Evolutionary conservation across 805 yeast species (phyloP).

Genomic region (Saccharomycopsis schoenii): DNA sequence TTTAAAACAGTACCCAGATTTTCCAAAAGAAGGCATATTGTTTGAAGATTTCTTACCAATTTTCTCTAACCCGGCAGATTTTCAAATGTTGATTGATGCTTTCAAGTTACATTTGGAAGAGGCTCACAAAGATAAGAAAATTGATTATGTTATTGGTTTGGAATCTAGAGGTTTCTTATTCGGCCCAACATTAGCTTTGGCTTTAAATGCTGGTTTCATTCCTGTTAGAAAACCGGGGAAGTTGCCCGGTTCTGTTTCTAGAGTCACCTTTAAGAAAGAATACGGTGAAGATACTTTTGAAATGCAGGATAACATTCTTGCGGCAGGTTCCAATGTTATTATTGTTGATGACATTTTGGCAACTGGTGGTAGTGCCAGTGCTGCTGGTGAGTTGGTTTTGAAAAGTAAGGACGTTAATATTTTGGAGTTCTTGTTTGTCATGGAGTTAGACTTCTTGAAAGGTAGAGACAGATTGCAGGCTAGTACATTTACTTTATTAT

Average conservation of each 20-base stretch:
- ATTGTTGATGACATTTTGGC: conserved; percentile 96
- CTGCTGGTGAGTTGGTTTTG: conserved; percentile 77
- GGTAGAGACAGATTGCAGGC: conserved; percentile 84
- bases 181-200: conserved; percentile 92
- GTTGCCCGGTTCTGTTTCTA: conserved; percentile 74
- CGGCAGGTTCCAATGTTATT: conserved; percentile 70
- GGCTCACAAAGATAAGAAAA: conserved; percentile 39
- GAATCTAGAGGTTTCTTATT: conserved; percentile 96
- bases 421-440: conserved; percentile 74
- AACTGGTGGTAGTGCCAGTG: conserved; percentile 93
- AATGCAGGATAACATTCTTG: conserved; percentile 74
- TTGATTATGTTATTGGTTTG: conserved; percentile 87
- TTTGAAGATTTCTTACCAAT: conserved; percentile 96
- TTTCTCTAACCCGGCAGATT: conserved; percentile 71
- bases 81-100: conserved; percentile 73
- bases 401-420: conserved; percentile 57
- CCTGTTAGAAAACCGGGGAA: conserved; percentile 96
- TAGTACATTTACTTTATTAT: conserved; percentile 81
- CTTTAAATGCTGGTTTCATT: conserved; percentile 79
- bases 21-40: conserved; percentile 85
- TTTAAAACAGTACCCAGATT: conserved; percentile 77
- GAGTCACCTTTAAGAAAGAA: conserved; percentile 77
- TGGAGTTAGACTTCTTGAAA: conserved; percentile 91
- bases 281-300: conserved; percentile 88
- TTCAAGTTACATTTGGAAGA: conserved; percentile 64